Conservation (phyloP, 1,284 basidiomycete species). For the Ceratobasidium sp. region DNA sequence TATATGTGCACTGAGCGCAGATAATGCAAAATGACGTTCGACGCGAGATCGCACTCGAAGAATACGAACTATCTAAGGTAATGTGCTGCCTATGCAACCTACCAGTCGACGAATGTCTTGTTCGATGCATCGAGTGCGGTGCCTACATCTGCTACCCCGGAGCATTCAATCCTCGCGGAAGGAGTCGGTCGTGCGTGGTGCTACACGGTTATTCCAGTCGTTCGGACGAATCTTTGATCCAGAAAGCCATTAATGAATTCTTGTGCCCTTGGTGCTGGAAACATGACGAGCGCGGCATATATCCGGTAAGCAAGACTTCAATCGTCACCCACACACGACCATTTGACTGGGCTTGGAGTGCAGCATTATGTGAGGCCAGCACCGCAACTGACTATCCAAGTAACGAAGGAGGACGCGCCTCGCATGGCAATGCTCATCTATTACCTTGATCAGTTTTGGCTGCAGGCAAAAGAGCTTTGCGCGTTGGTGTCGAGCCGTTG, state of each 20-base stretch:
- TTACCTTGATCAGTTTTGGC: conserved; percentile 35
- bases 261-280: conserved; percentile 22
- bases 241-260: neutral
- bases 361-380: conserved; percentile 20
- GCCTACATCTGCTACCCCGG: conserved; percentile 15
- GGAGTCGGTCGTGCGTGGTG: neutral
- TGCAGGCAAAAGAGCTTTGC: conserved; percentile 11
- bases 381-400: neutral
- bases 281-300: neutral
- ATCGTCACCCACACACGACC: too few species aligned
- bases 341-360: too few species aligned
- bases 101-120: neutral
- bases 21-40: too few species aligned
- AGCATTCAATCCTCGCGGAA: neutral
- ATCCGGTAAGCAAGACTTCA: conserved; percentile 29
- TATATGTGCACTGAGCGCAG: too few species aligned
- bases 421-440: conserved; percentile 28
- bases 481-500: neutral
- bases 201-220: neutral
- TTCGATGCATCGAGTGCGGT: neutral
- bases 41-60: neutral
- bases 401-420: neutral
- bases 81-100: conserved; percentile 3
- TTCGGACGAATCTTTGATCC: neutral
- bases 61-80: neutral